These are phyloP conservation scores for Lentithecium fluviatile DNA, from an alignment of 495 filamentous ascomycete species.

Conservation along the genomic window DNA sequence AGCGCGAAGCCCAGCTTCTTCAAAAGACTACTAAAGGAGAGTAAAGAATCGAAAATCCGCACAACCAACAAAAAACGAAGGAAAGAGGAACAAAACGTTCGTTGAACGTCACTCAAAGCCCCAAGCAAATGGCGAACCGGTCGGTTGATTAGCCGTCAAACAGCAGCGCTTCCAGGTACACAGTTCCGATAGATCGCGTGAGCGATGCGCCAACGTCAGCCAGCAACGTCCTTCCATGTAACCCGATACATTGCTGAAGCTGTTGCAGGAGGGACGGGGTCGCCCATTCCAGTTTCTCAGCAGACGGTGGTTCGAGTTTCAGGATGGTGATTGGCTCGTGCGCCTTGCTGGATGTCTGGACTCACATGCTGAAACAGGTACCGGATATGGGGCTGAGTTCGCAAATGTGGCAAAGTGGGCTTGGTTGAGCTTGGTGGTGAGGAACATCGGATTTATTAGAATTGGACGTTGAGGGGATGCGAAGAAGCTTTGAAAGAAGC, in stretches of 20 bases:
- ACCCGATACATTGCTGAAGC: slow-evolving; percentile 27
- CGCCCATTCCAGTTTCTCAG: slow-evolving; percentile 4
- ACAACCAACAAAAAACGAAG: neutral
- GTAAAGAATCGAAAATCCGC: neutral
- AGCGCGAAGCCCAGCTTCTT: slow-evolving; percentile 11
- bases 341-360: neutral
- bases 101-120: neutral
- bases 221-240: slow-evolving; percentile 7
- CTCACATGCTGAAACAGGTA: slow-evolving; percentile 3
- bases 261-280: neutral
- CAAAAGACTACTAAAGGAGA: neutral
- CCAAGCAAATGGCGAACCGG: too few relatives aligned
- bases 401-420: neutral
- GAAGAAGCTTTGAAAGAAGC: too few relatives aligned
- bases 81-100: neutral
- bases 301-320: slow-evolving; percentile 33
- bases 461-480: neutral
- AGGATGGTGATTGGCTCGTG: slow-evolving; percentile 8
- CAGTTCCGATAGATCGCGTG: slow-evolving; percentile 8
- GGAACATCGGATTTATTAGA: too few relatives aligned
- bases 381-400: neutral
- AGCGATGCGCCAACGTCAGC: slow-evolving; percentile 2
- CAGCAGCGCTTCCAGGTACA: too few relatives aligned
- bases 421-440: neutral
- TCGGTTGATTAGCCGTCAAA: neutral